Percentiles rank a stretch among this genome's conserved stretches.
These are phyloP conservation scores for Trichosanthes cucumerina DNA, from an alignment of 306 rosid genomes.

Conservation along the genomic window DNA sequence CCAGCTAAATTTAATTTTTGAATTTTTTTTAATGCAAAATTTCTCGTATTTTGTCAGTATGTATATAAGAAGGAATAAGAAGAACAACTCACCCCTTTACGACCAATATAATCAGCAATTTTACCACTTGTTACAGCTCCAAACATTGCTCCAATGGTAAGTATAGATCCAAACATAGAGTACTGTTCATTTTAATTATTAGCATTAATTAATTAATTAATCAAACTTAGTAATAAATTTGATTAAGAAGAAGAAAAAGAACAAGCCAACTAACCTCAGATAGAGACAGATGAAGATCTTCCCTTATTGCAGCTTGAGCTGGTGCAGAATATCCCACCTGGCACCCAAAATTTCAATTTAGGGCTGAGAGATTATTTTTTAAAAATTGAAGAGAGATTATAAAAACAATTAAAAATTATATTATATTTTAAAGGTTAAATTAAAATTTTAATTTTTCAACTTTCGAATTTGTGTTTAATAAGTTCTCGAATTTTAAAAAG, in stretches of 20 bases:
- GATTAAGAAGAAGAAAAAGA: background rate
- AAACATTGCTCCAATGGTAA: constrained; percentile 83
- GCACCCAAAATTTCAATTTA: background rate
- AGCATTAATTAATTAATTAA: background rate
- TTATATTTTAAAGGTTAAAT: no score
- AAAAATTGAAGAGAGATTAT: no score
- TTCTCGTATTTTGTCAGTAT: no score
- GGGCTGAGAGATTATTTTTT: no score
- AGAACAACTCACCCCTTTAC: constrained; percentile 48
- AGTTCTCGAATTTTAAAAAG: no score
- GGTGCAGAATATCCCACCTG: constrained; percentile 54
- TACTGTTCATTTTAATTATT: constrained; percentile 32
- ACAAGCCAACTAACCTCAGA: constrained; percentile 22
- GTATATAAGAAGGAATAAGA: no score
- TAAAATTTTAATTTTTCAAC: no score
- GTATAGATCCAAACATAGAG: constrained; percentile 73
- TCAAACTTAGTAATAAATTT: background rate
- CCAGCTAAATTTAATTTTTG: no score
- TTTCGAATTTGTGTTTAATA: no score
- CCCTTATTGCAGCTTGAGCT: constrained; percentile 40
- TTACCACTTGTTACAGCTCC: constrained; percentile 66
- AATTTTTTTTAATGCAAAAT: background rate
- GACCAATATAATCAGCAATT: constrained; percentile 53
- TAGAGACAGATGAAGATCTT: constrained; percentile 35
- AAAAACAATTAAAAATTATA: no score